A percentile compares a stretch with the other conserved stretches of the same genome.
These are phyloP conservation scores for Pistacia vera DNA, from an alignment of 345 rosid species.

Conservation along the genomic window DNA sequence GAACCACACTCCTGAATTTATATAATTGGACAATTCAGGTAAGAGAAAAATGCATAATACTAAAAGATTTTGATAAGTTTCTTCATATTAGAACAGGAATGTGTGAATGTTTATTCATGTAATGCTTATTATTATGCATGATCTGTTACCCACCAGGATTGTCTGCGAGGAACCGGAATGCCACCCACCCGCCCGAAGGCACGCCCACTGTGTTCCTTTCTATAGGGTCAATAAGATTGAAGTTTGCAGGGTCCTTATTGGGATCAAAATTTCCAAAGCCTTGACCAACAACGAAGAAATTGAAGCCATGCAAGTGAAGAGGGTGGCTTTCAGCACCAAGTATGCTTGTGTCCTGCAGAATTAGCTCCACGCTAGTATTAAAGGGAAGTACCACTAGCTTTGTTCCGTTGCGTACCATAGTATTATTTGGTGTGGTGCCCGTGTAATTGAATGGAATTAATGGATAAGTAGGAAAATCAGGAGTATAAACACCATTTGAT, in stretches of 20 bases:
- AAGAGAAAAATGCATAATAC: not conserved
- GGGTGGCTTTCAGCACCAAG: constrained; percentile 82
- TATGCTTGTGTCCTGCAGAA: constrained; percentile 75
- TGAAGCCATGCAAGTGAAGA: constrained; percentile 72
- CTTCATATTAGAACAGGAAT: no score
- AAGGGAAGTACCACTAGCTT: constrained; percentile 59
- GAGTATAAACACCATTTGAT: constrained; percentile 51
- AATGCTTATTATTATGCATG: not conserved
- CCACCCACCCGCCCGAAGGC: constrained; percentile 73
- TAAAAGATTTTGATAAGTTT: no score
- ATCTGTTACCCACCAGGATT: constrained; percentile 53
- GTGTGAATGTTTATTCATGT: not conserved
- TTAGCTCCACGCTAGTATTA: constrained; percentile 62
- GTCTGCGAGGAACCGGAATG: constrained; percentile 68
- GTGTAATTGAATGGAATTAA: constrained; percentile 56
- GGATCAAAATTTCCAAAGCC: constrained; percentile 68
- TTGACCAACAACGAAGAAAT: constrained; percentile 70
- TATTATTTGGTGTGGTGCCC: constrained; percentile 59
- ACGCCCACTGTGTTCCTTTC: constrained; percentile 70
- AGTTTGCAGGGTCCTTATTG: constrained; percentile 55
- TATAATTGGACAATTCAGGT: no score
- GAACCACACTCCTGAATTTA: constrained; percentile 57
- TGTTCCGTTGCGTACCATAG: constrained; percentile 59
- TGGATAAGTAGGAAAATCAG: constrained; percentile 51
- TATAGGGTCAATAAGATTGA: constrained; percentile 55